These are phyloP conservation scores for Lipomyces starkeyi DNA, from an alignment of 805 yeast genomes.

Conservation along the genomic window DNA sequence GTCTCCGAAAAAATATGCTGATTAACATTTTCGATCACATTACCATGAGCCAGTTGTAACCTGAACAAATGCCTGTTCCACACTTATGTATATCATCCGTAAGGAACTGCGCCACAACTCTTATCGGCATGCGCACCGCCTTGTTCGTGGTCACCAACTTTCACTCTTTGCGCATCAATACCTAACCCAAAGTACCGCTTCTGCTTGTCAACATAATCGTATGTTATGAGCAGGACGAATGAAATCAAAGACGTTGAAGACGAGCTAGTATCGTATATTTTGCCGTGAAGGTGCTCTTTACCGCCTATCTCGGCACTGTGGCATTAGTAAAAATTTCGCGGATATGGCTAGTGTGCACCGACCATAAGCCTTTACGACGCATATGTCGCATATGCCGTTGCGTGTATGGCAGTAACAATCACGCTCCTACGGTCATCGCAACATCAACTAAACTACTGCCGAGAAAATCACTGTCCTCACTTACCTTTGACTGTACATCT, in stretches of 20 bases:
- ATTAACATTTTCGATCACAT: no score
- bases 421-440: background rate
- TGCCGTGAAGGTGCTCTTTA: background rate
- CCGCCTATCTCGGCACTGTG: background rate
- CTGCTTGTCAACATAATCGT: background rate
- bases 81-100: no score
- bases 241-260: background rate
- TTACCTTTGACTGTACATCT: background rate
- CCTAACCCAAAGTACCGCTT: background rate
- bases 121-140: no score
- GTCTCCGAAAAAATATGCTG: no score
- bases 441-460: background rate
- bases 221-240: background rate
- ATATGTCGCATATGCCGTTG: background rate
- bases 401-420: background rate
- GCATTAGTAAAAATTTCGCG: background rate
- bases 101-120: no score
- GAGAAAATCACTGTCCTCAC: slow-evolving; percentile 9
- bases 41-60: no score
- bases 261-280: background rate
- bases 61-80: no score
- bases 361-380: background rate
- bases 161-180: background rate
- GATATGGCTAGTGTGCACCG: background rate
- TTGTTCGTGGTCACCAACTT: no score